A percentile compares a stretch with the other conserved stretches of the same genome.
Evolutionary conservation across 176 grass and related monocot species (phyloP).

Genomic region (Lolium perenne): DNA sequence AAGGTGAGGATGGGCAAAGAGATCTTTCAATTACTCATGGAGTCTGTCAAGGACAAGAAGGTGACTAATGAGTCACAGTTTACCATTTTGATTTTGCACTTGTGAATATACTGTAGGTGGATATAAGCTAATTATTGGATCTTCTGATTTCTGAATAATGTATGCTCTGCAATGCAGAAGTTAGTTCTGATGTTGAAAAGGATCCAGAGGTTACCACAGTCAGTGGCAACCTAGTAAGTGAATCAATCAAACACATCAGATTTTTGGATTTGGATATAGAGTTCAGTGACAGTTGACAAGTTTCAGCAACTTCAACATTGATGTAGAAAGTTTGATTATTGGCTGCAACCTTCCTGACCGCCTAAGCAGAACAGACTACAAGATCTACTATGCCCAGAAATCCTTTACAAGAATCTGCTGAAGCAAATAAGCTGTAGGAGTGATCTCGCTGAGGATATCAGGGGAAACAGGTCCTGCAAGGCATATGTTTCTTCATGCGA

Average conservation of each 20-base stretch:
- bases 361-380: conserved; percentile 33
- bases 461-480: conserved; percentile 10
- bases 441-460: conserved; percentile 42
- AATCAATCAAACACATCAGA: background rate
- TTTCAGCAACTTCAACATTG: conserved; percentile 43
- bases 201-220: background rate
- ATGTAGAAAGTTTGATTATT: conserved; percentile 35
- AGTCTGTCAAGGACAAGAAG: conserved; percentile 25
- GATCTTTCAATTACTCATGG: conserved; percentile 40
- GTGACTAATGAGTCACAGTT: conserved; percentile 30
- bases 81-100: background rate
- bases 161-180: background rate
- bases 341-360: conserved; percentile 30
- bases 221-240: background rate
- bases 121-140: conserved; percentile 8
- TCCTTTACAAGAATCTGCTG: conserved; percentile 42
- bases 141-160: conserved; percentile 5
- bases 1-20: conserved; percentile 49
- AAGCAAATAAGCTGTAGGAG: conserved; percentile 45
- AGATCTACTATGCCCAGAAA: conserved; percentile 45
- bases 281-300: conserved; percentile 1
- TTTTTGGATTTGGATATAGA: conserved; percentile 19
- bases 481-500: background rate
- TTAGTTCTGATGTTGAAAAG: background rate
- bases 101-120: background rate